Evolutionary conservation across 306 rosid species (phyloP).

Genomic region (Dalbergia cochinchinensis): DNA sequence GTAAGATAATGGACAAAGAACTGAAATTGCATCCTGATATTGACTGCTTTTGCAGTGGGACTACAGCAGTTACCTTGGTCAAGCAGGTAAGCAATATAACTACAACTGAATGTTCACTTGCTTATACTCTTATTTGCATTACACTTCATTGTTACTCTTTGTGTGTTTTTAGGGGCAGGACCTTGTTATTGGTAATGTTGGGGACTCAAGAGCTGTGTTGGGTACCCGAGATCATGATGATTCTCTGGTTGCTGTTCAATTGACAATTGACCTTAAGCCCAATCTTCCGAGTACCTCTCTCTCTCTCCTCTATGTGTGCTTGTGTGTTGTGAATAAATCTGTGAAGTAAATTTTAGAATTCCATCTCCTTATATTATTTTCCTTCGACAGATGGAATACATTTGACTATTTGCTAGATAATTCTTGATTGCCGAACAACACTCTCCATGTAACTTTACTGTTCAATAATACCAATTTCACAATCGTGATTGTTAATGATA

Average conservation of each 20-base stretch:
- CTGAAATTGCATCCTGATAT: conserved; percentile 83
- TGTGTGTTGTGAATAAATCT: conserved; percentile 24
- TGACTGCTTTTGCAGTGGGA: conserved; percentile 89
- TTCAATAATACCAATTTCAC: neutral
- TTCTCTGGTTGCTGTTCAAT: conserved; percentile 77
- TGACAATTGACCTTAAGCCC: conserved; percentile 94
- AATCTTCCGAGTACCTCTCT: conserved; percentile 82
- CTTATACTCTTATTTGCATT: conserved; percentile 28
- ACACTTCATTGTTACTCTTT: conserved; percentile 22
- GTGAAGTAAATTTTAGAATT: conserved; percentile 19
- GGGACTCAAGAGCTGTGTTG: conserved; percentile 74
- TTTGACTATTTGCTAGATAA: neutral
- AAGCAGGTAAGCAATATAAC: conserved; percentile 68
- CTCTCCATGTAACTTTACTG: neutral
- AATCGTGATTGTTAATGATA: neutral
- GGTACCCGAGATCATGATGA: conserved; percentile 76
- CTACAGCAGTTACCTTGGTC: conserved; percentile 90
- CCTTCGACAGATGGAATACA: neutral
- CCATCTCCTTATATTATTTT: conserved; percentile 17
- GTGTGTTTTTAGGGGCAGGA: conserved; percentile 68
- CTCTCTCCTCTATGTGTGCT: neutral
- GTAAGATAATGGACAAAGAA: conserved; percentile 87
- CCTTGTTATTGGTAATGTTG: conserved; percentile 77
- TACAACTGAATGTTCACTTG: conserved; percentile 4
- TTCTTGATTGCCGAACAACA: neutral